Percentiles rank a stretch among this genome's conserved stretches.
phyloP scores from a whole-genome alignment of 805 yeast genomes.

The Candida multigemmis region DNA sequence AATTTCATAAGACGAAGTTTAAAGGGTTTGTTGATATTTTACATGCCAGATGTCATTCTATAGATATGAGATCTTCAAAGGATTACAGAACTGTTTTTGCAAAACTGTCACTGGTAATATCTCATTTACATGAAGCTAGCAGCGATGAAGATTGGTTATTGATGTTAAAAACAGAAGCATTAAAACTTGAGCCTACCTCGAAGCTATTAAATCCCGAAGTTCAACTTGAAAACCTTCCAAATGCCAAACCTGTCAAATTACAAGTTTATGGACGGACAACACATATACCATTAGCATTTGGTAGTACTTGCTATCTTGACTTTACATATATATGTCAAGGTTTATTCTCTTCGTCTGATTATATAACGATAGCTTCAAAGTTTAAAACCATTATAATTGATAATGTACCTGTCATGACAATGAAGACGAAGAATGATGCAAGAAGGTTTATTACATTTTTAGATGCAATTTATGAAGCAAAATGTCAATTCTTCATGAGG shows the following conservation, averaged over 20 bases:
- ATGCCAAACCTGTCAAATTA: slow-evolving; percentile 18
- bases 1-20: slow-evolving; percentile 51
- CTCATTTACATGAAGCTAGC: no score
- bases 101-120: slow-evolving; percentile 10
- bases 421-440: slow-evolving; percentile 57
- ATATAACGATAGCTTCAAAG: slow-evolving; percentile 55
- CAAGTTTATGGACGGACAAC: slow-evolving; percentile 50
- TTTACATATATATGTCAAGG: slow-evolving; percentile 50
- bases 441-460: slow-evolving; percentile 55
- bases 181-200: slow-evolving; percentile 4
- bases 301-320: slow-evolving; percentile 34
- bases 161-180: slow-evolving; percentile 15
- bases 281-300: slow-evolving; percentile 32
- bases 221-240: slow-evolving; percentile 6
- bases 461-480: slow-evolving; percentile 63
- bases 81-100: slow-evolving; percentile 47
- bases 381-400: slow-evolving; percentile 51
- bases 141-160: slow-evolving; percentile 32
- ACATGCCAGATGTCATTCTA: slow-evolving; percentile 47
- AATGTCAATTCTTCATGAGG: slow-evolving; percentile 49
- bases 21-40: slow-evolving; percentile 47
- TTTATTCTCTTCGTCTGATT: slow-evolving; percentile 57
- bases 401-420: slow-evolving; percentile 50
- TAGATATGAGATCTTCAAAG: slow-evolving; percentile 50
- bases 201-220: slow-evolving; percentile 3